phyloP scores from a whole-genome alignment of 495 filamentous ascomycete species.

The Talaromyces wortmannii region DNA sequence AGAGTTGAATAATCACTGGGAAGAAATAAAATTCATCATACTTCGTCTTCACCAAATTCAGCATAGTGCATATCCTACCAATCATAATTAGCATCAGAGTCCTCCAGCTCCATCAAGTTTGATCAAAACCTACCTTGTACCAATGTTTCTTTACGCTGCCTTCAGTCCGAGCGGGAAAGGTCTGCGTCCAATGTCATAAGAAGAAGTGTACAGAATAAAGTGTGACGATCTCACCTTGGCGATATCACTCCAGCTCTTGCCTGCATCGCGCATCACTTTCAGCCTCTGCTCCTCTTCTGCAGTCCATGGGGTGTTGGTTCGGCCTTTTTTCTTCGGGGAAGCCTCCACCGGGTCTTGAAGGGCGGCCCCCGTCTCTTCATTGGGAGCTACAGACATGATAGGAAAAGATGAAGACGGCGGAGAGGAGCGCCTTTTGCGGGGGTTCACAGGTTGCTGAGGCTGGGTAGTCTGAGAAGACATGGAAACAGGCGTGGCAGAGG shows the following conservation, averaged over 20 bases:
- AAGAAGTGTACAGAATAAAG: not conserved
- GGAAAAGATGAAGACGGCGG: conserved; percentile 17
- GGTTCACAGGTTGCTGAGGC: conserved; percentile 17
- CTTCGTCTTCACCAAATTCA: conserved; percentile 97
- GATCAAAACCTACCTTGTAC: conserved; percentile 71
- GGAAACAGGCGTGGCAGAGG: conserved; percentile 26
- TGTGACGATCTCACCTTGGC: conserved; percentile 62
- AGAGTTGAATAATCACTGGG: conserved; percentile 3
- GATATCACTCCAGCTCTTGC: conserved; percentile 94
- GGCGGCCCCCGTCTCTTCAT: conserved; percentile 24
- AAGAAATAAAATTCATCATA: conserved; percentile 31
- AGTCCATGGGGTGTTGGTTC: conserved; percentile 97
- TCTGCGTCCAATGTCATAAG: conserved; percentile 36
- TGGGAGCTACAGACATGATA: conserved; percentile 14
- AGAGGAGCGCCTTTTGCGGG: conserved; percentile 41
- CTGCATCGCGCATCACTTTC: conserved; percentile 88
- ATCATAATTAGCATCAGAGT: not conserved
- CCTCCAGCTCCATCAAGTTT: not conserved
- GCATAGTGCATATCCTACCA: conserved; percentile 95
- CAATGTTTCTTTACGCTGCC: conserved; percentile 99
- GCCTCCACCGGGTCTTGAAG: conserved; percentile 29
- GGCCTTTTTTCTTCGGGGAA: conserved; percentile 77
- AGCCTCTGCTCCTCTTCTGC: conserved; percentile 87
- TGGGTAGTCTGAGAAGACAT: conserved; percentile 25
- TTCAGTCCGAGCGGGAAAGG: conserved; percentile 87